These are phyloP conservation scores for Royoungia palumana DNA, from an alignment of 768 basidiomycete species.

Conservation along the genomic window DNA sequence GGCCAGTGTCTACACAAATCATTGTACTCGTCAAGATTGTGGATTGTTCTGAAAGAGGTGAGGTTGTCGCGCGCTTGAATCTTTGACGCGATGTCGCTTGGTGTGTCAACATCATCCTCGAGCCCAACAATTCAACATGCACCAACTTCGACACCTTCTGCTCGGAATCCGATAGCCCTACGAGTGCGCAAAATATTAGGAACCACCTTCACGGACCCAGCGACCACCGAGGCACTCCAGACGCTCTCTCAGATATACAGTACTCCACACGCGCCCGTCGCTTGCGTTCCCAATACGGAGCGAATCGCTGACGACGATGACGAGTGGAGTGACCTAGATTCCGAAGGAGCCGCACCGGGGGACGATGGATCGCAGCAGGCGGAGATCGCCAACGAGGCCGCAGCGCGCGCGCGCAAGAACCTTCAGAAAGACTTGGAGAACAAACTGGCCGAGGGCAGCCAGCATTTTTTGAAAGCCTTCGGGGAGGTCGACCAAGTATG, in stretches of 20 bases:
- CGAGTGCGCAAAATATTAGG: conserved; percentile 89
- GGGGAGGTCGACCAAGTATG: conserved; percentile 88
- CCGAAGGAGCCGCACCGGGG: conserved; percentile 7
- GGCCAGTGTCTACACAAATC: no score
- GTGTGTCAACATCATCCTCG: not conserved
- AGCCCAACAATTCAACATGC: conserved; percentile 11
- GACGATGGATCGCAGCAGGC: conserved; percentile 17
- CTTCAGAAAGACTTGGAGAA: conserved; percentile 83
- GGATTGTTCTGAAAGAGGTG: no score
- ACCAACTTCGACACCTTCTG: not conserved
- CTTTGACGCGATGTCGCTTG: conserved; percentile 15
- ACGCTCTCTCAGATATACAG: conserved; percentile 82
- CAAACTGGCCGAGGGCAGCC: conserved; percentile 77
- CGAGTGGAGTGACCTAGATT: conserved; percentile 24
- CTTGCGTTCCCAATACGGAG: conserved; percentile 4
- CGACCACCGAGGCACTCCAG: conserved; percentile 74
- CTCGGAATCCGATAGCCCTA: conserved; percentile 74
- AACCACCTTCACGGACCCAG: conserved; percentile 72
- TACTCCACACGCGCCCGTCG: conserved; percentile 15
- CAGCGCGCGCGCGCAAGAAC: conserved; percentile 71
- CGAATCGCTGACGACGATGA: conserved; percentile 37
- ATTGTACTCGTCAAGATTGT: no score
- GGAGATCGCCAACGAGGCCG: conserved; percentile 55
- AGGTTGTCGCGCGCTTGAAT: no score
- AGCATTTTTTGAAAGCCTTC: conserved; percentile 79